Conservation (phyloP, 2,329 filamentous ascomycete genomes). For the Curvularia lunata region DNA sequence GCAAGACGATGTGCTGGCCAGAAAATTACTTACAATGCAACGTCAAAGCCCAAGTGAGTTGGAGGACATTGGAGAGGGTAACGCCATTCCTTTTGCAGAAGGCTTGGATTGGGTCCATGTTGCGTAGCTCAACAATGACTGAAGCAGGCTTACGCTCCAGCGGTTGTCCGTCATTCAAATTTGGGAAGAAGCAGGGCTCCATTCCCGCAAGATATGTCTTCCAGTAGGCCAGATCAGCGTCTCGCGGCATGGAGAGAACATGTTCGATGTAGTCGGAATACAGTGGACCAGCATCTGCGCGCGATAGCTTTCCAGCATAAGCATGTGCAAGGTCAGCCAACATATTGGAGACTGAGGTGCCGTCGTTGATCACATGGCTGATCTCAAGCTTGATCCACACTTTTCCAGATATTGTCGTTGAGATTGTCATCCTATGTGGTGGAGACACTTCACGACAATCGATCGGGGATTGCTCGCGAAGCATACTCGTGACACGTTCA, state of each 20-base stretch:
- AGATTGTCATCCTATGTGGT: constrained; percentile 56
- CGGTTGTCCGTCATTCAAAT: constrained; percentile 44
- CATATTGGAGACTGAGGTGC: constrained; percentile 58
- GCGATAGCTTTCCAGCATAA: constrained; percentile 52
- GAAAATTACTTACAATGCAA: constrained; percentile 42
- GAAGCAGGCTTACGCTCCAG: constrained; percentile 46
- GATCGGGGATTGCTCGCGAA: constrained; percentile 31
- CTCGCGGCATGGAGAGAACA: constrained; percentile 36
- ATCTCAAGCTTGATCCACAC: constrained; percentile 58
- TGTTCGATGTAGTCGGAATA: constrained; percentile 50
- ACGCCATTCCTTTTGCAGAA: constrained; percentile 53
- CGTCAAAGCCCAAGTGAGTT: constrained; percentile 60
- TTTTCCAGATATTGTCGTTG: constrained; percentile 47
- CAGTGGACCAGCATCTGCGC: constrained; percentile 44
- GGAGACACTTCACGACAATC: constrained; percentile 45
- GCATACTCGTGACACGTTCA: constrained; percentile 18
- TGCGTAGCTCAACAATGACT: constrained; percentile 50
- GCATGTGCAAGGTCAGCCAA: constrained; percentile 55
- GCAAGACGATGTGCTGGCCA: neutral
- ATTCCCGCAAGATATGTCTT: constrained; percentile 52
- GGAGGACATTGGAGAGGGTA: constrained; percentile 59
- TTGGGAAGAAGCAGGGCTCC: constrained; percentile 57
- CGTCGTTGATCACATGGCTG: constrained; percentile 60
- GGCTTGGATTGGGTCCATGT: constrained; percentile 25
- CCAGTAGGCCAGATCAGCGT: constrained; percentile 53